Conservation (phyloP, 1,284 basidiomycete genomes). For the Rhodotorula glutinis region DNA sequence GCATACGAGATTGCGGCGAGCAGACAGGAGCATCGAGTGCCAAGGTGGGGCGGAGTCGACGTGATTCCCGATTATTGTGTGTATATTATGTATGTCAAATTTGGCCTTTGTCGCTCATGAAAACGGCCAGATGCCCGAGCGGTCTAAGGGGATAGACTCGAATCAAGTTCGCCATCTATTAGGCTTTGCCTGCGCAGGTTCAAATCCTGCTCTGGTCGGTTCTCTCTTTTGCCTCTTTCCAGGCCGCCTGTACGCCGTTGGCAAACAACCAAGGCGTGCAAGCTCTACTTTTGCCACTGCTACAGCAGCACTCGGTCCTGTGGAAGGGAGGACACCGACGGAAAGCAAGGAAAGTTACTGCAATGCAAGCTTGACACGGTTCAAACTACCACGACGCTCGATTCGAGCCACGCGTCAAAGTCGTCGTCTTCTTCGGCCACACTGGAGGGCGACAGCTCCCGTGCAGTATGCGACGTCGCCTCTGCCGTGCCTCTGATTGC, state of each 20-base stretch:
- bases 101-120: neutral
- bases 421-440: slow-evolving; percentile 12
- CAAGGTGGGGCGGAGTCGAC: too few relatives aligned
- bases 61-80: too few relatives aligned
- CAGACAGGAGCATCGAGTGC: too few relatives aligned
- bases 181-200: slow-evolving; percentile 19
- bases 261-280: too few relatives aligned
- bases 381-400: slow-evolving; percentile 19
- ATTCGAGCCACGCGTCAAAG: slow-evolving; percentile 26
- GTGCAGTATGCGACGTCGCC: too few relatives aligned
- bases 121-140: slow-evolving; percentile 19
- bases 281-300: too few relatives aligned
- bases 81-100: neutral
- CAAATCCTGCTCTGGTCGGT: slow-evolving; percentile 14
- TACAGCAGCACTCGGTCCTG: too few relatives aligned
- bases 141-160: slow-evolving; percentile 22
- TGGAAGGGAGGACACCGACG: too few relatives aligned
- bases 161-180: slow-evolving; percentile 11
- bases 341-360: neutral
- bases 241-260: neutral
- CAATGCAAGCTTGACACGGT: neutral
- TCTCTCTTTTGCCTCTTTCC: neutral
- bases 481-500: too few relatives aligned
- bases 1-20: too few relatives aligned
- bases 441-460: neutral